Conservation (phyloP, 129 eudicot species). For the Apium graveolens region DNA sequence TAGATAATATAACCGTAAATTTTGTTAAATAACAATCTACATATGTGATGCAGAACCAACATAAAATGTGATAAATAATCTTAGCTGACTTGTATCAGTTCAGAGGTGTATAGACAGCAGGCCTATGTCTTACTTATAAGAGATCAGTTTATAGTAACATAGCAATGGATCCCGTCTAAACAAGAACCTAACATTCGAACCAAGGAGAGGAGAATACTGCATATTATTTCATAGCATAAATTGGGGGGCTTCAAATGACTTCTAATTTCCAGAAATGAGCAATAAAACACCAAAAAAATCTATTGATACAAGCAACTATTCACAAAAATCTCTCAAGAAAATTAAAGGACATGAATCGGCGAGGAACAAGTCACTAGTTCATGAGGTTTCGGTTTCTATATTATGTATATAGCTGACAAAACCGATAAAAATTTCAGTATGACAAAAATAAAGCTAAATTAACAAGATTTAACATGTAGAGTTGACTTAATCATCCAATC, state of each 20-base stretch:
- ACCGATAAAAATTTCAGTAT: neutral
- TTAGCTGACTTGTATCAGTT: neutral
- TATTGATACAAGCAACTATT: neutral
- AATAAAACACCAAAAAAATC: neutral
- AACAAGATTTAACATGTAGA: neutral
- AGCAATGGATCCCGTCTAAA: neutral
- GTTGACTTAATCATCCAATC: conserved; percentile 4
- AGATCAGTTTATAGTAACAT: neutral
- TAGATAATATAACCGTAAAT: neutral
- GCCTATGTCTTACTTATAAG: neutral
- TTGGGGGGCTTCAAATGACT: neutral
- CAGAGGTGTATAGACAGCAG: neutral
- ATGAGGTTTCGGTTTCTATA: neutral
- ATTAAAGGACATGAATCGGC: neutral
- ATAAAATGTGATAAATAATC: neutral
- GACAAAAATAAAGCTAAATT: neutral
- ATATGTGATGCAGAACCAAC: neutral
- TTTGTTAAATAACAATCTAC: neutral
- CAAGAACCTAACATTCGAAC: neutral
- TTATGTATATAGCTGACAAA: neutral
- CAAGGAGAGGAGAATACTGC: neutral
- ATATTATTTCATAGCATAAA: neutral
- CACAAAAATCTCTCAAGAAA: neutral
- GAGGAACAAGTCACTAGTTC: neutral
- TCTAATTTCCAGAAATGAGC: neutral